Base-by-base conservation (phyloP, 768 basidiomycete genomes). In the Phaffia tasmanica region DNA sequence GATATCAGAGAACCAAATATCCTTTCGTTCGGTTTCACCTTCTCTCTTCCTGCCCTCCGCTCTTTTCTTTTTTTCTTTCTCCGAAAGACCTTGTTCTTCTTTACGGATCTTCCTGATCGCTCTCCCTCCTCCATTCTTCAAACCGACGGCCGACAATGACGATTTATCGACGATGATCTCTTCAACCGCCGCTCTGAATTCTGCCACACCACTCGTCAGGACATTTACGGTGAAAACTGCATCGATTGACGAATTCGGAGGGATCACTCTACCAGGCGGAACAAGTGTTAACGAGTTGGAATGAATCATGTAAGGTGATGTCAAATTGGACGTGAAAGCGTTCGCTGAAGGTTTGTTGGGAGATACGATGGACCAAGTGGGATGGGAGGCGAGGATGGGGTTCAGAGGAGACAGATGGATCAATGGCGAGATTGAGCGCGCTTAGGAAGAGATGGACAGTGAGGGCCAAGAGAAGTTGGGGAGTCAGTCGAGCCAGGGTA, bases 111-210 rank as follows among this genome's bases (percentile, higher is more conserved):
- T 57, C 15, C 35, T 46, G 5, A 51, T 53, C 25, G 23, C 56
- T 50, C 23, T n/a, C 47, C 51, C 21, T 19, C 56, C 2, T 35
- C 58, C 58, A 21, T 21, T 18, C 14, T 11, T 21, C 35, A 21
- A n/a, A 7, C 4, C 32, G 14, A n/a, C 32, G 4, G 23, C 18
- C 27, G 18, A 19, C 25, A 6, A 29, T 7, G 56, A 57, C 14
- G 18, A 16, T 46, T 9, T 49, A 4, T 21, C 42, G 47, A 32
- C 19, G 18, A 23, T 18, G 23, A 72, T 25, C 54, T 73, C 71
- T 54, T 75, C 72, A 4, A 76, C 72, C 4, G 68, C 72, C 2
- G 71, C 74, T 42, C 74, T 49, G 30, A 76, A 71, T 0, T 56
- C 70, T 59, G 68, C 72, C 15, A 21, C 29, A 2, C 74, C 75